Percentiles rank a stretch among this genome's conserved stretches.
phyloP scores from a whole-genome alignment of 768 basidiomycete species.

The Macrolepiota albuminosa region DNA sequence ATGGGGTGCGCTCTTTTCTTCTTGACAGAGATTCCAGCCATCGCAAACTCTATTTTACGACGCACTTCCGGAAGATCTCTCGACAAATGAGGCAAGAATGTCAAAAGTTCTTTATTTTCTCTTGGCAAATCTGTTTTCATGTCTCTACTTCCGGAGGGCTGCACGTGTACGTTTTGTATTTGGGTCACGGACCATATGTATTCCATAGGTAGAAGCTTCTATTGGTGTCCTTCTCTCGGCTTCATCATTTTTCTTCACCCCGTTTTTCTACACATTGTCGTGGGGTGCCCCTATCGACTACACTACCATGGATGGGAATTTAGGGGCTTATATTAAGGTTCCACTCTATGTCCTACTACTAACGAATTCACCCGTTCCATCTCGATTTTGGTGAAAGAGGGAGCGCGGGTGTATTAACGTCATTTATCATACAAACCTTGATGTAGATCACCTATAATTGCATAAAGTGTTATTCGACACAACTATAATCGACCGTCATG shows the following conservation, averaged over 20 bases:
- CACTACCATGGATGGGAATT: too few relatives aligned
- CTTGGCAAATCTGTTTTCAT: not conserved
- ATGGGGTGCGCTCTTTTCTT: not conserved
- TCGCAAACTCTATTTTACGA: not conserved
- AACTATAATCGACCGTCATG: not conserved
- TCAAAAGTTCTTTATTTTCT: too few relatives aligned
- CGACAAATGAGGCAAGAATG: not conserved
- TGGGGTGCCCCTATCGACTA: not conserved
- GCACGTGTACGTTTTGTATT: not conserved
- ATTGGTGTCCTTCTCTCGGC: not conserved
- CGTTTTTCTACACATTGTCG: not conserved
- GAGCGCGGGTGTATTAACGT: too few relatives aligned
- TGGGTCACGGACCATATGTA: not conserved
- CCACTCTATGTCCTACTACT: not conserved
- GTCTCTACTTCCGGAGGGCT: not conserved
- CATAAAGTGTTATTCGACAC: not conserved
- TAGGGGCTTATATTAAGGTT: not conserved
- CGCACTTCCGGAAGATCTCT: not conserved
- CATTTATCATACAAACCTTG: not conserved
- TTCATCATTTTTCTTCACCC: not conserved
- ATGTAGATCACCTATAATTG: not conserved
- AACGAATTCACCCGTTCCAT: not conserved
- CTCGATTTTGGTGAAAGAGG: too few relatives aligned
- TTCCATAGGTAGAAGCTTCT: not conserved
- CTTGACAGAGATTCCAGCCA: too few relatives aligned